Base-by-base conservation (phyloP, 1,139 yeast genomes). In the Sugiyamaella xylanicola region DNA sequence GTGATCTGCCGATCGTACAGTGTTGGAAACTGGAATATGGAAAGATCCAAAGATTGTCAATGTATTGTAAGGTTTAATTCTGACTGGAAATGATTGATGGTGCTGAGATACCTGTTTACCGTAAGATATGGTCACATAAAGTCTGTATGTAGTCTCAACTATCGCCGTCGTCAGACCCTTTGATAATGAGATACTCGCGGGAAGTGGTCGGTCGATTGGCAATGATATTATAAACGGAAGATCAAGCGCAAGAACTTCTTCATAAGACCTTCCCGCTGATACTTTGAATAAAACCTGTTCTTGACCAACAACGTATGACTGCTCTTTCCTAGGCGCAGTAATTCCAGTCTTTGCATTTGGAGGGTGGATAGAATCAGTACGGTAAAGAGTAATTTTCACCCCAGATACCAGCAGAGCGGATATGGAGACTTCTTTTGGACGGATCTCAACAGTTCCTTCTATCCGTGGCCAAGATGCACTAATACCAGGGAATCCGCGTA, bases 401-500 rank as follows among this genome's bases (percentile, higher is more conserved):
- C 65, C 60, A 2, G 66, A 53, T 3, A 74, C 61, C 11, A 59
- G 60, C 47, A 73, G 58, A 2, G 64, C 59, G 5, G 58, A 57
- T 4, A 48, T 41, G 27, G 60, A 53, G 9, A 53, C 65, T 56
- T 65, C 67, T 40, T 62, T 62, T 8, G 71, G 61, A 9, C 77
- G 63, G 29, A 74, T 63, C 56, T 74, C 76, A 4, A 74, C 73
- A 0, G 70, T 66, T 1, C 77, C 78, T 35, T 70, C 71, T 4
- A 75, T 58, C 9, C 78, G 65, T 2, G 78, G 78, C 71, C 75
- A 71, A 1, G 75, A 70, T 0, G 78, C 78, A 1, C 71, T 64
- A 32, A 74, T 71, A 0, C 78, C 78, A 2, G 78, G 78, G 52
- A 65, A 74, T 7, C 78, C 78, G 47, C 68, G 70, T 13, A 74